Evolutionary conservation across 805 yeast species (phyloP), one percentile per base, ranked within the genome.

Genomic region (Zygoascus bituminiphila): DNA sequence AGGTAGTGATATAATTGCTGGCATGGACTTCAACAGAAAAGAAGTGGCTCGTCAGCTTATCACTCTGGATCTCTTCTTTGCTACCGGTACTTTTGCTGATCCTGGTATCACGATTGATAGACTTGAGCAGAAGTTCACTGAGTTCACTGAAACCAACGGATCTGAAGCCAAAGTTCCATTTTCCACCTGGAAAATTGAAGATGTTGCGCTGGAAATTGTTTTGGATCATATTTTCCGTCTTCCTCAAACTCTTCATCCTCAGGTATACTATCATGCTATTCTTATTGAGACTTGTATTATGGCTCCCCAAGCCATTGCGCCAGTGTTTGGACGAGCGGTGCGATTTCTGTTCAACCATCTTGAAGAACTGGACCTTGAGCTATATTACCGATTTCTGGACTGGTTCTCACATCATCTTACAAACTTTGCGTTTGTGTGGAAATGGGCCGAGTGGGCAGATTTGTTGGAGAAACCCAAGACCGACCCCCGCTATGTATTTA

Each of bases 331-430:
- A 36, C 78, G 96, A 54, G 94, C 96, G 1, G 78, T 91, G 53
- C 77, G 96, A 56, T 87, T 78, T 61, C 77, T 91, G 58, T 93
- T 85, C 67, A 70, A 76, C 41, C 75, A 85, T 61, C 63, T 84
- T 46, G 80, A 75, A 23, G 67, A 74, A 1, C 68, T 88, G 46
- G 96, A 91, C 62, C 80, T 79, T 57, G 96, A 88, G 64, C 69
- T 86, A 46, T 76, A 81, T 54, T 73, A 78, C 51, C 72, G 89
- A 51, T 84, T 78, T 55, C 71, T 87, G 58, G 91, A 85, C 65
- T 93, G 98, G 98, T 82, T 94, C 71, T 75, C 95, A 1, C 82
- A 86, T 48, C 98, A 93, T 66, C 77, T 93, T 63, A 84, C 95
- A 59, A 93, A 91, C 62, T 93, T 91, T 65, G 88, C 84, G 49